Base-by-base conservation (phyloP, 306 rosid genomes). In the Calophaca sinica region DNA sequence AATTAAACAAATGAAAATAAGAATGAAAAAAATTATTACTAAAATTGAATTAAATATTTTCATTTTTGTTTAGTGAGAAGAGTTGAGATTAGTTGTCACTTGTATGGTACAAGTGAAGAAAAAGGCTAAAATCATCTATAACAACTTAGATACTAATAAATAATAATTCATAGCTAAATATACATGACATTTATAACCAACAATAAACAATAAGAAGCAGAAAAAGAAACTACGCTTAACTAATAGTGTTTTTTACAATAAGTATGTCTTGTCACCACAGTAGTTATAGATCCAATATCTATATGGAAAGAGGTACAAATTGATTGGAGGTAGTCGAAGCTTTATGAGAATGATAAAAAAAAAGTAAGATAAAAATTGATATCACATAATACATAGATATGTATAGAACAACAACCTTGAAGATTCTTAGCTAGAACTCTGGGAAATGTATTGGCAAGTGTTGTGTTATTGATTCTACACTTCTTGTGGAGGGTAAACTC, bases 311-410 rank as follows among this genome's bases (percentile, higher is more conserved):
- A 20, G 26, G 26, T 20, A 20, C 26, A 20, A 20, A 20, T 20
- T 20, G 26, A 20, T 68, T 36, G 32, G 33, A 50, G 72, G 12
- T 31, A 44, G 48, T 8, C 1, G 44, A 67, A 48, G 20, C 59
- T n/a, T n/a, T n/a, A 31, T 67, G 44, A 33, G 76, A 71, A 73
- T 31, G 46, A 59, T n/a, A n/a, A 9, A 33, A 35, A 48, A 69
- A 31, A 1, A 20, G 26, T 20, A 20, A 29, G 20, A 45, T 28
- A 66, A 48, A 12, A 49, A 29, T 57, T 58, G 33, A 72, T 8
- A 10, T n/a, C 9, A 4, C 20, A 60, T 20, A 20, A 20, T 20
- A 20, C 26, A 20, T 20, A 20, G 26, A 20, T 20, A 20, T 20
- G 26, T 20, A 1, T 33, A 20, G 12, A n/a, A 0, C 35, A 36